phyloP scores from a whole-genome alignment of 345 rosid genomes.

The Heritiera fomes region DNA sequence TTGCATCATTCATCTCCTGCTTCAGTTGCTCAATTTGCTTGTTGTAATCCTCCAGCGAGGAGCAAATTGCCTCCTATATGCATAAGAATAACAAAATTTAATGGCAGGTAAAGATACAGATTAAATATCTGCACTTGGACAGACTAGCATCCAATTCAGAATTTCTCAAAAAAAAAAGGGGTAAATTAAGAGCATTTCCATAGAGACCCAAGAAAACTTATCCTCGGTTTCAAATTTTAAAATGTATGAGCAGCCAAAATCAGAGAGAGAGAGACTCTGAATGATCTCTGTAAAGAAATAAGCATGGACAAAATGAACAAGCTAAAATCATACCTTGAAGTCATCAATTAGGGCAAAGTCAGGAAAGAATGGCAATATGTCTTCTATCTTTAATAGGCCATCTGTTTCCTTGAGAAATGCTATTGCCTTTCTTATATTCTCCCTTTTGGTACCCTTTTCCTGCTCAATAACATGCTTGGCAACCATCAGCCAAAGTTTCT shows the following conservation, averaged over 20 bases:
- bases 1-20: slow-evolving; percentile 98
- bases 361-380: slow-evolving; percentile 96
- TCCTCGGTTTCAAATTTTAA: background rate
- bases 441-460: slow-evolving; percentile 95
- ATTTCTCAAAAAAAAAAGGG: background rate
- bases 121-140: background rate
- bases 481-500: slow-evolving; percentile 98
- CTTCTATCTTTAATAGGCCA: slow-evolving; percentile 95
- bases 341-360: slow-evolving; percentile 99
- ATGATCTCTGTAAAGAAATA: background rate
- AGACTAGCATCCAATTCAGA: background rate
- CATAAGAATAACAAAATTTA: slow-evolving; percentile 16
- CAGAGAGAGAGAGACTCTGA: background rate
- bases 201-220: background rate
- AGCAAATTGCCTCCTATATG: slow-evolving; percentile 89
- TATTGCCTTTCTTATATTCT: slow-evolving; percentile 94
- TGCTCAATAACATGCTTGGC: slow-evolving; percentile 95
- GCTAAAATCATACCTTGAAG: slow-evolving; percentile 69
- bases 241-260: background rate
- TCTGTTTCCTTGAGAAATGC: slow-evolving; percentile 99
- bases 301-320: background rate
- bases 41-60: slow-evolving; percentile 95
- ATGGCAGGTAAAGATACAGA: background rate
- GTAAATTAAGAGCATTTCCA: background rate
- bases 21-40: slow-evolving; percentile 91